A percentile compares a stretch with the other conserved stretches of the same genome.
phyloP scores from a whole-genome alignment of 1,139 yeast genomes.

The Saccharomyces hybrid region DNA sequence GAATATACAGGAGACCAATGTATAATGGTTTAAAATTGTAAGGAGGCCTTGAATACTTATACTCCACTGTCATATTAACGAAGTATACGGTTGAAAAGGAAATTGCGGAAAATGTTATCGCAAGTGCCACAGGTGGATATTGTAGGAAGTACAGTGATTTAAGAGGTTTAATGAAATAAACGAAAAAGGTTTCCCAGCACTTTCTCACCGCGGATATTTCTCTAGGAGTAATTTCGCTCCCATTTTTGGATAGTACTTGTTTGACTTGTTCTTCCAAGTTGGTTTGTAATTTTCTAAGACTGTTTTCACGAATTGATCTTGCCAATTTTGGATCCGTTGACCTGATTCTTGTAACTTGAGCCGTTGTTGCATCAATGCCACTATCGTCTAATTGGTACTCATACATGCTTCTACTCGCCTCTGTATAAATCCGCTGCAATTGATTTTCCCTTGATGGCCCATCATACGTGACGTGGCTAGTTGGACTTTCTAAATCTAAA shows the following conservation, averaged over 20 bases:
- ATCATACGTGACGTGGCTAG: neutral
- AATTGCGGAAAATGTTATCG: conserved; percentile 56
- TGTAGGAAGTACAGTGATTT: conserved; percentile 45
- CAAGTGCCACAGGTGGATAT: conserved; percentile 67
- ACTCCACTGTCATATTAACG: conserved; percentile 66
- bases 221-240: conserved; percentile 9
- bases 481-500: neutral
- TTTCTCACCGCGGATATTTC: conserved; percentile 13
- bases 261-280: conserved; percentile 26
- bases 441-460: conserved; percentile 3
- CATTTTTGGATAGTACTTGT: conserved; percentile 21
- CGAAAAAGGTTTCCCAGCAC: conserved; percentile 32
- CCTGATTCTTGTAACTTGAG: conserved; percentile 30
- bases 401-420: conserved; percentile 2
- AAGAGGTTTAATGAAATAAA: conserved; percentile 40
- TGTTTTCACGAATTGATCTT: conserved; percentile 17
- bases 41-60: conserved; percentile 54
- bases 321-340: conserved; percentile 26
- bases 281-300: conserved; percentile 13
- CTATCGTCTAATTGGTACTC: conserved; percentile 11
- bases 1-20: conserved; percentile 71
- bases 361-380: neutral
- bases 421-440: conserved; percentile 11
- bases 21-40: conserved; percentile 59
- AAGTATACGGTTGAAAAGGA: conserved; percentile 65